Percentiles rank a stretch among this genome's conserved stretches.
Conservation (phyloP, 345 rosid genomes). For the Tarenaya hassleriana region DNA sequence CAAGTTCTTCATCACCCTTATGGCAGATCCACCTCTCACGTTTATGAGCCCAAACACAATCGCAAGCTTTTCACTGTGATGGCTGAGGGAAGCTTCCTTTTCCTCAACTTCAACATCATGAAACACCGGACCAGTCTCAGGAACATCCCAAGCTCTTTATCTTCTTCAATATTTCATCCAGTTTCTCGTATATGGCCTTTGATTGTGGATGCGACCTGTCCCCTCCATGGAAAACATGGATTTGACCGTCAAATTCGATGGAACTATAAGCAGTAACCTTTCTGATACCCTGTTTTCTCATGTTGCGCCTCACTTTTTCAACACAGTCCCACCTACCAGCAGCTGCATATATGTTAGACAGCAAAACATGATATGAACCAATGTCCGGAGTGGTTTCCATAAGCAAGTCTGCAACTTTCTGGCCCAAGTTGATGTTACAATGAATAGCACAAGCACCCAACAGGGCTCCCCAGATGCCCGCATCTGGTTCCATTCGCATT, state of each 20-base stretch:
- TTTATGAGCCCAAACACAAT: constrained; percentile 41
- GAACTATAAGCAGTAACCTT: constrained; percentile 53
- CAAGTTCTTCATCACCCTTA: constrained; percentile 53
- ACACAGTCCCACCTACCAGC: constrained; percentile 45
- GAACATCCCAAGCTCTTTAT: constrained; percentile 46
- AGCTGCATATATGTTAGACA: constrained; percentile 50
- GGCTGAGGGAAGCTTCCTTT: constrained; percentile 41
- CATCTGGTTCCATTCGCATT: constrained; percentile 42
- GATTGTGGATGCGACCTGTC: constrained; percentile 51
- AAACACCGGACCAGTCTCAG: constrained; percentile 41
- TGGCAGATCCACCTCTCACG: constrained; percentile 27
- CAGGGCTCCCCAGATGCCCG: constrained; percentile 43
- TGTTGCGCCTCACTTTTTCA: constrained; percentile 35
- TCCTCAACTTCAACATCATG: constrained; percentile 63
- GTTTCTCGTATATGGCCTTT: constrained; percentile 34
- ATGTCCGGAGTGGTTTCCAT: constrained; percentile 38
- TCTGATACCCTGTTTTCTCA: constrained; percentile 42
- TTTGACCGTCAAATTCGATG: constrained; percentile 34
- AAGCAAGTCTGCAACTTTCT: constrained; percentile 40
- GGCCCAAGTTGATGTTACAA: constrained; percentile 34
- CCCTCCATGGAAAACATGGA: constrained; percentile 50
- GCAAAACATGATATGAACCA: constrained; percentile 41
- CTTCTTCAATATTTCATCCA: constrained; percentile 38
- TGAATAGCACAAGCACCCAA: constrained; percentile 46
- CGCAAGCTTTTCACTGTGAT: constrained; percentile 71